Evolutionary conservation across 495 filamentous ascomycete species (phyloP), one percentile per base, ranked within the genome.

Genomic region (Penicillium riverlandense): DNA sequence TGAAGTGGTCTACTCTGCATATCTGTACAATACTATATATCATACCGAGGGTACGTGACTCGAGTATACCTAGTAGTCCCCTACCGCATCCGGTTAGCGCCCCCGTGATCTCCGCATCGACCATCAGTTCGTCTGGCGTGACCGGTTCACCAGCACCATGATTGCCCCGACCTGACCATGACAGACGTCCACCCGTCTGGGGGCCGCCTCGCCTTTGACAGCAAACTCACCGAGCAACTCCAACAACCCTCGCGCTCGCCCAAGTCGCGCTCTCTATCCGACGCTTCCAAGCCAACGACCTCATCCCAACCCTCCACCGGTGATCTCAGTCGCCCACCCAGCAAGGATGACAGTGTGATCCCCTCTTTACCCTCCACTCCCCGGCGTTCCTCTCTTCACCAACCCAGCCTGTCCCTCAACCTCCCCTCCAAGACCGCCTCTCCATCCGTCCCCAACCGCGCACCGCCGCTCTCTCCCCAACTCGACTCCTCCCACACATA

Each of bases 281-380:
- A 74, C 50, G 69, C 65, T 3, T 51, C 62, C 22, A 71, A 58
- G 48, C 69, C 66, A 9, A 52, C 52, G 12, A 43, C 48, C 9
- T 49, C 41, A 7, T 36, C 55, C 11, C 65, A 57, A 40, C 59
- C 53, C 32, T 48, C 54, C 32, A 63, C 50, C 35, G 58, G 55
- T 12, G 58, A 53, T 35, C 50, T 59, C 13, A 54, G 41, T 38
- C 63, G 65, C 7, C 61, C 57, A 10, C 49, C 62, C 32, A 70
- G 86, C 44, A 91, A 92, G 67, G 90, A 96, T 72, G 90, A 96
- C 56, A 84, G 80, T 53, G 76, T 76, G 39, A 67, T 87, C 16
- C 63, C 66, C 39, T 67, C 69, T 8, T 72, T 72, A 11, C 84
- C 88, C 7, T 70, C 76, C 33, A 85, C 83, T 11, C 83, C 85